A percentile compares a stretch with the other conserved stretches of the same genome.
phyloP scores from a whole-genome alignment of 306 rosid species.

The Coriaria nepalensis region DNA sequence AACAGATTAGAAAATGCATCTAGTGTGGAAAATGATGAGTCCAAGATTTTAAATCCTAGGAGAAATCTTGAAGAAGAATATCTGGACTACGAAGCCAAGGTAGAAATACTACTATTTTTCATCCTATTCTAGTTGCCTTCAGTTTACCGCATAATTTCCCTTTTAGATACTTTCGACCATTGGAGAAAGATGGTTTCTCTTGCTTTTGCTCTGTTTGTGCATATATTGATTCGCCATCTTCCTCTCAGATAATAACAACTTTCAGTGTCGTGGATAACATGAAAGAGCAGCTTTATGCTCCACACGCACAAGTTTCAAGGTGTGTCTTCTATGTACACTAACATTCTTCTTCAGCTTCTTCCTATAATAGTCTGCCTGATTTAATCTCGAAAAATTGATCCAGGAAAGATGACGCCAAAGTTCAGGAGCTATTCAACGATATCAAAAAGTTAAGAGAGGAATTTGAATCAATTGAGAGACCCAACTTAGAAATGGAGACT shows the following conservation, averaged over 20 bases:
- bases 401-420: constrained; percentile 74
- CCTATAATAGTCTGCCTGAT: neutral
- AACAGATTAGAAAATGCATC: constrained; percentile 43
- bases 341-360: too few relatives aligned
- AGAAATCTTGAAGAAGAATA: constrained; percentile 89
- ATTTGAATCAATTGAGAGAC: constrained; percentile 83
- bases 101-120: constrained; percentile 8
- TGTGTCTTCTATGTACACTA: constrained; percentile 13
- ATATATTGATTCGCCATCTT: too few relatives aligned
- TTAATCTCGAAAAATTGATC: neutral
- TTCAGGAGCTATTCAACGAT: constrained; percentile 61
- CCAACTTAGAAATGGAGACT: constrained; percentile 59
- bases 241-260: constrained; percentile 69
- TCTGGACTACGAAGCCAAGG: constrained; percentile 79
- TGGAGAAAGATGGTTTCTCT: too few relatives aligned
- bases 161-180: too few relatives aligned
- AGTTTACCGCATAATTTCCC: too few relatives aligned
- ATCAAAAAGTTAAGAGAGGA: constrained; percentile 45
- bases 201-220: constrained; percentile 8
- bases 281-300: constrained; percentile 80
- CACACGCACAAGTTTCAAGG: constrained; percentile 51
- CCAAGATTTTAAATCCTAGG: constrained; percentile 50
- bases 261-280: constrained; percentile 93
- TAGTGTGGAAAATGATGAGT: constrained; percentile 36
- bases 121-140: too few relatives aligned